Base-by-base conservation (phyloP, 768 basidiomycete genomes). In the Suillus americanus region DNA sequence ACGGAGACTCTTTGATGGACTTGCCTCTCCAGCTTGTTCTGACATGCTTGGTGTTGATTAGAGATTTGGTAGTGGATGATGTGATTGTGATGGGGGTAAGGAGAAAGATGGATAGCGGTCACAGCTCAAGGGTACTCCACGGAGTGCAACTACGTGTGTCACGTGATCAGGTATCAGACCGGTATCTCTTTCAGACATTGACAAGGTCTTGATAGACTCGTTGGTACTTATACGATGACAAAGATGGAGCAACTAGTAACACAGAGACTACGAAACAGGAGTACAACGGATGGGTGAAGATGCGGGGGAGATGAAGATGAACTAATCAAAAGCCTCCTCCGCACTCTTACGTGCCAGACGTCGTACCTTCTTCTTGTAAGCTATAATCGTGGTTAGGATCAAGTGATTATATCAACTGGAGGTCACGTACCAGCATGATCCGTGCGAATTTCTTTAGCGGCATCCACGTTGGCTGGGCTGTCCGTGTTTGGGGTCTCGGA, bases 381-480 rank as follows among this genome's bases (percentile, higher is more conserved):
- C 94, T 92, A 69, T 40, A 73, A 71, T 64, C 64, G 64, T 72
- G 65, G 30, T 54, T 14, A 57, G 30, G 13, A 43, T 9, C n/a
- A 57, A 59, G 61, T 77, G 2, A 55, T 33, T 14, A 9, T 14
- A 33, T 28, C 33, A 8, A 63, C 5, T 7, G 61, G 23, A 50
- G 45, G 28, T 12, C 2, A 74, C 85, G 30, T 71, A 91, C 91
- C 81, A 59, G 81, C 77, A 23, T 82, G 74, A 71, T 92, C 85
- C 33, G 81, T 86, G 68, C 92, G 85, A 41, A 92, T 84, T 74
- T 95, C 89, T 73, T 94, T 94, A 25, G 97, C 97, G 0, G 97
- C 96, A 72, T 99, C 95, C 16, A 99, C 91, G 69, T 99, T 98
- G 5, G 96, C 96, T 3, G 96, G 96, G 67, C 95, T 96, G 77